Evolutionary conservation across 495 filamentous ascomycete genomes (phyloP).

Genomic region (Aspergillus asperescens): DNA sequence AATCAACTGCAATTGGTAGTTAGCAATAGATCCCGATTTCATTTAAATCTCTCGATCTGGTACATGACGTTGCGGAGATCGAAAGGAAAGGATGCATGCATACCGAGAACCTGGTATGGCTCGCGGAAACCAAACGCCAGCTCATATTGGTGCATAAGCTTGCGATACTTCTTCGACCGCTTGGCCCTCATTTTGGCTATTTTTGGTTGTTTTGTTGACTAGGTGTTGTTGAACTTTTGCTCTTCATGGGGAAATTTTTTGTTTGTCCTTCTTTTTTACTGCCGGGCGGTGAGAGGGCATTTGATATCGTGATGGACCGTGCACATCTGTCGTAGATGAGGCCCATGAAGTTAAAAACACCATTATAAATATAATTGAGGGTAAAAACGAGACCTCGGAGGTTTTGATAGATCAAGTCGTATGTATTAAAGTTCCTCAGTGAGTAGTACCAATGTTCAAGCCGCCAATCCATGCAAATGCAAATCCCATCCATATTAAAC

Average conservation of each 20-base stretch:
- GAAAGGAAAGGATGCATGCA: conserved; percentile 10
- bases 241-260: conserved; percentile 36
- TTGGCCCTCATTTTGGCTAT: conserved; percentile 70
- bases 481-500: not conserved
- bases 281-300: conserved; percentile 35
- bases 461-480: conserved; percentile 8
- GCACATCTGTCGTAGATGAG: conserved; percentile 7
- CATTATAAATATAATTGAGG: not conserved
- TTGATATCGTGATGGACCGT: conserved; percentile 27
- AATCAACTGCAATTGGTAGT: conserved; percentile 54
- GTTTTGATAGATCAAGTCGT: not conserved
- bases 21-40: not conserved
- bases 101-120: conserved; percentile 86
- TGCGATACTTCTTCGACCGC: conserved; percentile 89
- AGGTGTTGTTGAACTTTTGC: conserved; percentile 6
- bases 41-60: not conserved
- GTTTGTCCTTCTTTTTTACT: conserved; percentile 28
- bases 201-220: conserved; percentile 8
- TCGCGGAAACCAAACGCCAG: conserved; percentile 80
- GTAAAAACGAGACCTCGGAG: not conserved
- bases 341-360: not conserved
- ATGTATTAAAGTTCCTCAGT: not conserved
- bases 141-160: conserved; percentile 90
- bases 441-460: not conserved
- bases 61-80: not conserved